Evolutionary conservation across 768 basidiomycete genomes (phyloP).

Genomic region (Mycena venus): DNA sequence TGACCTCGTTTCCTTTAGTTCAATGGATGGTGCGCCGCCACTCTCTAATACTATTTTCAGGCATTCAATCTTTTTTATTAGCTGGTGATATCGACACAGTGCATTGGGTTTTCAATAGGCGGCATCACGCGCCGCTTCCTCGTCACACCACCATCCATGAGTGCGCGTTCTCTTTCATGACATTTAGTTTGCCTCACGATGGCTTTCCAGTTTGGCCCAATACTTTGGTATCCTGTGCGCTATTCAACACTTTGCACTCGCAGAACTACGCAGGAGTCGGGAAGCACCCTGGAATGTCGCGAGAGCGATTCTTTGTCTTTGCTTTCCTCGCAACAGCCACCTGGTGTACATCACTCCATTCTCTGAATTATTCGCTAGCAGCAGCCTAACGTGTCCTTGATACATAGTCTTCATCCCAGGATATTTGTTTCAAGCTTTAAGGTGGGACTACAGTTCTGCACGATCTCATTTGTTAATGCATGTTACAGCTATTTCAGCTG

Average conservation of each 20-base stretch:
- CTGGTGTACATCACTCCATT: slow-evolving; percentile 55
- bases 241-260: slow-evolving; percentile 83
- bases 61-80: slow-evolving; percentile 44
- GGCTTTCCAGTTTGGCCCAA: slow-evolving; percentile 76
- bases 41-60: not conserved
- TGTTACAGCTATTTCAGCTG: slow-evolving; percentile 60
- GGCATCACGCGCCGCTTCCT: slow-evolving; percentile 75
- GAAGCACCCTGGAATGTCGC: slow-evolving; percentile 62
- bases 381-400: not conserved
- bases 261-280: slow-evolving; percentile 70
- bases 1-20: not conserved
- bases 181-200: not conserved
- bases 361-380: not conserved
- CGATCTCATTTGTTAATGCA: not conserved
- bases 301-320: slow-evolving; percentile 72
- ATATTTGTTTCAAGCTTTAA: slow-evolving; percentile 72
- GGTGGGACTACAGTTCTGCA: slow-evolving; percentile 45
- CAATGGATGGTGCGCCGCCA: slow-evolving; percentile 22
- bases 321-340: slow-evolving; percentile 61
- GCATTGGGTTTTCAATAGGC: slow-evolving; percentile 71
- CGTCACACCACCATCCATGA: slow-evolving; percentile 76
- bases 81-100: slow-evolving; percentile 78
- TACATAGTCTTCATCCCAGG: slow-evolving; percentile 71
- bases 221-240: slow-evolving; percentile 75
- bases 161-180: slow-evolving; percentile 43